These are phyloP conservation scores for Cyathus striatus DNA, from an alignment of 768 basidiomycete genomes.

Conservation along the genomic window DNA sequence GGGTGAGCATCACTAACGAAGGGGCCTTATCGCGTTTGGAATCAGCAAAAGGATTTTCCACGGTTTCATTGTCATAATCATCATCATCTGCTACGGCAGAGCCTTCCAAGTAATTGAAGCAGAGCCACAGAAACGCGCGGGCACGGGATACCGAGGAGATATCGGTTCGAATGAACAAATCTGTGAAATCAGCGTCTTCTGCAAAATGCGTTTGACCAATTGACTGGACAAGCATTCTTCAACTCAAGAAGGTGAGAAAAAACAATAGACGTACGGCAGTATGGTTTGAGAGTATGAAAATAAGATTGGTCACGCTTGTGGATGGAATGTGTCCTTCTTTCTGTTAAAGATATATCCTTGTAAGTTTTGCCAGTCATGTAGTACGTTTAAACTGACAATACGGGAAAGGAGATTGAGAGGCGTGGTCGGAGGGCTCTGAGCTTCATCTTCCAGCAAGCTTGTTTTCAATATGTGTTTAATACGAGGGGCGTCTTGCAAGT, in stretches of 20 bases:
- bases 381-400: slow-evolving; percentile 38
- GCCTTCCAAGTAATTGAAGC: slow-evolving; percentile 73
- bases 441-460: slow-evolving; percentile 41
- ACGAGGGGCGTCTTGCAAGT: slow-evolving; percentile 74
- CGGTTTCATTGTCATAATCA: slow-evolving; percentile 31
- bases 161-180: slow-evolving; percentile 73
- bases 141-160: slow-evolving; percentile 74
- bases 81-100: slow-evolving; percentile 24
- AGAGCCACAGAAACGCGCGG: slow-evolving; percentile 78
- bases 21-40: slow-evolving; percentile 31
- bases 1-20: slow-evolving; percentile 29
- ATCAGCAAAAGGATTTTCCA: slow-evolving; percentile 59
- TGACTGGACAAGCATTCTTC: slow-evolving; percentile 45
- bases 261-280: slow-evolving; percentile 30
- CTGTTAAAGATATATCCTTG: too few relatives aligned
- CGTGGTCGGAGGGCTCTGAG: slow-evolving; percentile 41
- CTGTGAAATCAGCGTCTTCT: slow-evolving; percentile 67
- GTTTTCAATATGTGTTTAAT: slow-evolving; percentile 74
- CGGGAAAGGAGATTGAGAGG: slow-evolving; percentile 53
- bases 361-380: too few relatives aligned
- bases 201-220: slow-evolving; percentile 66
- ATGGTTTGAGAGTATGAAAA: slow-evolving; percentile 66
- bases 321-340: slow-evolving; percentile 53
- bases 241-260: slow-evolving; percentile 4
- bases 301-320: slow-evolving; percentile 63